Conservation (phyloP, 176 grass and related monocot genomes). For the Musa beccarii region DNA sequence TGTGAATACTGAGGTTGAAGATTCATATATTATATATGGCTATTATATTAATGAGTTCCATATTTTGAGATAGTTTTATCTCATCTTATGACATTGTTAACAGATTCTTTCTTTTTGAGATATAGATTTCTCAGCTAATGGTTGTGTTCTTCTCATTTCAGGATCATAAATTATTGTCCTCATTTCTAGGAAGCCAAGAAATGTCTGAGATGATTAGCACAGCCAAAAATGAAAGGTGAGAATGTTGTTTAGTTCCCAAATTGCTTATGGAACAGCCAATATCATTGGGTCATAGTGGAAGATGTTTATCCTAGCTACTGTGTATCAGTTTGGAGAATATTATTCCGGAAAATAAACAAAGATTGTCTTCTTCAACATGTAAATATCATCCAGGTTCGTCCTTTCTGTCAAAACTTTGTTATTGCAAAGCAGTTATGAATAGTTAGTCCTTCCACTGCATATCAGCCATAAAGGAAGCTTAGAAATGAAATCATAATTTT, state of each 20-base stretch:
- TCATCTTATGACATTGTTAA: neutral
- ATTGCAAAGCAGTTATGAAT: neutral
- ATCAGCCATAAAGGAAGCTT: too few species aligned
- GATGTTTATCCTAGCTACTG: neutral
- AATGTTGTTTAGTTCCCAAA: neutral
- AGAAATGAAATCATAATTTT: too few species aligned
- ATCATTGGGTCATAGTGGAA: neutral
- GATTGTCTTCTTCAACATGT: neutral
- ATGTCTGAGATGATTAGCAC: conserved; percentile 12
- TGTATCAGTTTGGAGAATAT: neutral
- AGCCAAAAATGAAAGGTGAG: conserved; percentile 7
- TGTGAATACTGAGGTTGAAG: conserved; percentile 27
- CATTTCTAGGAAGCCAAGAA: conserved; percentile 12
- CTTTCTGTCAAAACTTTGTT: neutral
- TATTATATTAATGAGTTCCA: neutral
- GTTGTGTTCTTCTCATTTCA: conserved; percentile 10
- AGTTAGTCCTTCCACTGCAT: too few species aligned
- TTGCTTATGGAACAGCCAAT: neutral
- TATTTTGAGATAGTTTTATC: neutral
- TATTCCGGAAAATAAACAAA: neutral
- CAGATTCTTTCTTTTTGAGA: neutral
- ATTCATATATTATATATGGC: neutral
- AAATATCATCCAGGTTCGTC: neutral
- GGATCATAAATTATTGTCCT: conserved; percentile 4
- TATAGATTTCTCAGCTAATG: neutral